A percentile compares a stretch with the other conserved stretches of the same genome.
Evolutionary conservation across 768 basidiomycete genomes (phyloP).

Genomic region (Boletales sp.): DNA sequence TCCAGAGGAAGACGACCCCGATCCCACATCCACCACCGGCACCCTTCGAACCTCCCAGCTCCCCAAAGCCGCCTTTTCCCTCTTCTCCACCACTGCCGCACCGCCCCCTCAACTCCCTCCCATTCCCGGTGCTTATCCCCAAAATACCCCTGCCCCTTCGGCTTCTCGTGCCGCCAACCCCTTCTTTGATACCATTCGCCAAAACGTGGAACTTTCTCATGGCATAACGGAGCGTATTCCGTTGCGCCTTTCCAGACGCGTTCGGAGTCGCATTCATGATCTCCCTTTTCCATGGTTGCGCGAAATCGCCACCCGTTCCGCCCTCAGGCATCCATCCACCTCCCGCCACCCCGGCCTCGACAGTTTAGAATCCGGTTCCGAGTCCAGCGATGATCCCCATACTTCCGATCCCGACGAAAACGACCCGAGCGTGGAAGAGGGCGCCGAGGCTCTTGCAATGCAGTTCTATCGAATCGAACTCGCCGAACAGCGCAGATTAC

Average conservation of each 20-base stretch:
- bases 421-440: conserved; percentile 53
- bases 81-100: conserved; percentile 39
- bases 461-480: conserved; percentile 94
- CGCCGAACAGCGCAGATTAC: conserved; percentile 83
- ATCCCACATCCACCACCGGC: conserved; percentile 21
- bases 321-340: conserved; percentile 12
- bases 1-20: conserved; percentile 50
- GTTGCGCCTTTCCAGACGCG: conserved; percentile 49
- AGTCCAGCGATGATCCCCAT: conserved; percentile 33
- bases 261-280: conserved; percentile 60
- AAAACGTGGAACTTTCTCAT: conserved; percentile 76
- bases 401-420: conserved; percentile 33
- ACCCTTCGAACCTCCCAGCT: conserved; percentile 55
- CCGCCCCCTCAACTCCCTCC: conserved; percentile 11
- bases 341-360: conserved; percentile 17
- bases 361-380: conserved; percentile 26
- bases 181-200: conserved; percentile 92
- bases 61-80: conserved; percentile 61
- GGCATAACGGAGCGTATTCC: conserved; percentile 81
- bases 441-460: conserved; percentile 77
- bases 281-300: conserved; percentile 79
- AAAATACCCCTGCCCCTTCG: conserved; percentile 19
- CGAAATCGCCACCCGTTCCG: conserved; percentile 60
- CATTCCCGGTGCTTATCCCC: background rate
- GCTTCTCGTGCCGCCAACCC: conserved; percentile 56